These are phyloP conservation scores for Amauroascus verrucosus DNA, from an alignment of 2,329 filamentous ascomycete genomes.

Conservation along the genomic window DNA sequence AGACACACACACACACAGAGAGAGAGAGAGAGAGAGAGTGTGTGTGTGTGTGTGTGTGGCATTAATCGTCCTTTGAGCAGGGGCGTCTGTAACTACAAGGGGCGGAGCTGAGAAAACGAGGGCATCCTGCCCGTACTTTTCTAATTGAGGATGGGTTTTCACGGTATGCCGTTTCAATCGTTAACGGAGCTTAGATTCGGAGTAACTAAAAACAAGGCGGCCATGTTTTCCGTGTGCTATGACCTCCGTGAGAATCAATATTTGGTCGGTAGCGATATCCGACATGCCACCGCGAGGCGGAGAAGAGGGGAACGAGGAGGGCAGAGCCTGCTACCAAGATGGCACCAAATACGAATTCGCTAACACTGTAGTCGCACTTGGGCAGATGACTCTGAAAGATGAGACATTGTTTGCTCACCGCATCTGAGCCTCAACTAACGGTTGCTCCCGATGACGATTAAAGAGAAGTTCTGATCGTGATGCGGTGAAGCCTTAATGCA, in stretches of 20 bases:
- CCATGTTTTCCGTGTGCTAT: slow-evolving; percentile 1
- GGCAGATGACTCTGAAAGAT: slow-evolving; percentile 3
- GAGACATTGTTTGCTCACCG: slow-evolving; percentile 7
- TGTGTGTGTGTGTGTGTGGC: not conserved
- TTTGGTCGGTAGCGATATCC: slow-evolving; percentile 6
- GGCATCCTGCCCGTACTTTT: not conserved
- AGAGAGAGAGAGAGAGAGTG: not conserved
- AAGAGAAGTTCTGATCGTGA: not conserved
- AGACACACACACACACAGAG: too few relatives aligned
- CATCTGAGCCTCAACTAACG: not conserved
- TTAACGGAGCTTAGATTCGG: not conserved
- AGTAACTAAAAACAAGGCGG: not conserved
- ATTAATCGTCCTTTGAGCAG: not conserved
- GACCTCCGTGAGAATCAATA: not conserved
- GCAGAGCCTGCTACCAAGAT: not conserved
- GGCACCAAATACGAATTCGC: not conserved
- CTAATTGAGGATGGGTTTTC: not conserved
- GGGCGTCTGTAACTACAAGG: not conserved
- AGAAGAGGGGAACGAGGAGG: not conserved
- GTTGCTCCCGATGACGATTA: not conserved
- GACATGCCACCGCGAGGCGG: slow-evolving; percentile 2
- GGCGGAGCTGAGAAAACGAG: not conserved
- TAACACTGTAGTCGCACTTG: not conserved
- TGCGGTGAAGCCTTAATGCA: slow-evolving; percentile 6
- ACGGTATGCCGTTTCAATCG: not conserved